Evolutionary conservation across 371 early-diverging fungal species (phyloP).

Genomic region (Paraphysoderma sedebokerense): DNA sequence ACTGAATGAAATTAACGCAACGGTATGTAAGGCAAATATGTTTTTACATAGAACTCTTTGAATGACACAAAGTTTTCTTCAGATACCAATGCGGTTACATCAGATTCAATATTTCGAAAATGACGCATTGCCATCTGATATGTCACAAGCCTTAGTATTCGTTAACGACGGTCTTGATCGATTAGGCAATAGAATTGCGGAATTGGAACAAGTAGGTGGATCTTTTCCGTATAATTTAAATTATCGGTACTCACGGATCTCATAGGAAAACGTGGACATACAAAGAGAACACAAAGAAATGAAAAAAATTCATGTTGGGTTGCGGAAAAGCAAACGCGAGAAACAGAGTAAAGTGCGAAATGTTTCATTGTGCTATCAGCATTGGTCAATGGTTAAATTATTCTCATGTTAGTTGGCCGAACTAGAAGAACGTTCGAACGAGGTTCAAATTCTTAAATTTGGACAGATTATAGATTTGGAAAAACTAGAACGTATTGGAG

Average conservation of each 20-base stretch:
- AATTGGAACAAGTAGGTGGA: conserved; percentile 21
- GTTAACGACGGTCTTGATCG: conserved; percentile 18
- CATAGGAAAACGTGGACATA: conserved; percentile 33
- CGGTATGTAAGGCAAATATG: too few species aligned
- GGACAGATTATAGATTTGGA: conserved; percentile 33
- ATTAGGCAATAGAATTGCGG: conserved; percentile 21
- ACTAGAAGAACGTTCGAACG: conserved; percentile 17
- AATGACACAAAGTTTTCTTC: too few species aligned
- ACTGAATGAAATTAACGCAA: conserved; percentile 33
- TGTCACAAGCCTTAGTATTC: conserved; percentile 25
- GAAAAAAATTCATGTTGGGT: conserved; percentile 22
- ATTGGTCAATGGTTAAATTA: background rate
- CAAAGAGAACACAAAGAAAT: conserved; percentile 30
- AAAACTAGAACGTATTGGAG: conserved; percentile 28
- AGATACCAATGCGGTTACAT: conserved; percentile 22
- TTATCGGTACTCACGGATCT: background rate
- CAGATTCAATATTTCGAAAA: conserved; percentile 24
- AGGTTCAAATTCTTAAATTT: conserved; percentile 41
- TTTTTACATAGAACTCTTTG: background rate
- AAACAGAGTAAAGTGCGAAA: conserved; percentile 20
- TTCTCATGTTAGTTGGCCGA: conserved; percentile 15
- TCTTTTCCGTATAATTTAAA: background rate
- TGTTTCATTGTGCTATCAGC: background rate
- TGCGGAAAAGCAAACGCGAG: conserved; percentile 24
- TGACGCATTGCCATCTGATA: conserved; percentile 14